These are phyloP conservation scores for Lupinus albus DNA, from an alignment of 306 rosid species.

Conservation along the genomic window DNA sequence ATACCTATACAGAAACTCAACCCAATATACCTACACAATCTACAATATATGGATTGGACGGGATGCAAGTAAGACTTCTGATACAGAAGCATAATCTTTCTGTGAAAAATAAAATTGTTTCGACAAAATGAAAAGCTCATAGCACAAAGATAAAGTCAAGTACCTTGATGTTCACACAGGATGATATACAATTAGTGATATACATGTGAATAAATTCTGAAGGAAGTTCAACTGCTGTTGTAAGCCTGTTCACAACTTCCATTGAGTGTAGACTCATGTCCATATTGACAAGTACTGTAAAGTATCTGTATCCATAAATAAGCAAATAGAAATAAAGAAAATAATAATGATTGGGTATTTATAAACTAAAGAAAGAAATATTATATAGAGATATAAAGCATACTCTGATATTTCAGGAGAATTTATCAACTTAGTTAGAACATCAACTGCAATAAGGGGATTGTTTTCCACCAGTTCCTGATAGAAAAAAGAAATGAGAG, in stretches of 20 bases:
- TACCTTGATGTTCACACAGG: constrained; percentile 97
- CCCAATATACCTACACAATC: too few species aligned
- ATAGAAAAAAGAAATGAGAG: constrained; percentile 33
- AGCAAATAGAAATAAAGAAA: constrained; percentile 49
- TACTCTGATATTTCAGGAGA: constrained; percentile 91
- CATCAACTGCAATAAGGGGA: constrained; percentile 92
- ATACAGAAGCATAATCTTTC: constrained; percentile 13
- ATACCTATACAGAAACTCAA: too few species aligned
- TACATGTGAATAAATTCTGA: constrained; percentile 93
- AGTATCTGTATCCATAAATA: constrained; percentile 70
- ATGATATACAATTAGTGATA: constrained; percentile 94
- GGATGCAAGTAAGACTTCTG: background rate
- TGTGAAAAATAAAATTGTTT: background rate
- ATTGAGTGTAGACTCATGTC: constrained; percentile 99
- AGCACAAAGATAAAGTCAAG: constrained; percentile 35
- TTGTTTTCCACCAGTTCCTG: constrained; percentile 98
- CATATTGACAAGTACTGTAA: constrained; percentile 96
- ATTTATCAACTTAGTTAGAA: constrained; percentile 87
- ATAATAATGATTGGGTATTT: constrained; percentile 36
- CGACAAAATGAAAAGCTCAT: constrained; percentile 27
- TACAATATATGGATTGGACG: too few species aligned
- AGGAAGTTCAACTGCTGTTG: constrained; percentile 95
- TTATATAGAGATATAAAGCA: constrained; percentile 40
- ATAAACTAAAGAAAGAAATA: constrained; percentile 30
- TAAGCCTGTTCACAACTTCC: constrained; percentile 99